A percentile compares a stretch with the other conserved stretches of the same genome.
These are phyloP conservation scores for Lipomyces spencermartinsiae DNA, from an alignment of 805 yeast species.

Conservation along the genomic window DNA sequence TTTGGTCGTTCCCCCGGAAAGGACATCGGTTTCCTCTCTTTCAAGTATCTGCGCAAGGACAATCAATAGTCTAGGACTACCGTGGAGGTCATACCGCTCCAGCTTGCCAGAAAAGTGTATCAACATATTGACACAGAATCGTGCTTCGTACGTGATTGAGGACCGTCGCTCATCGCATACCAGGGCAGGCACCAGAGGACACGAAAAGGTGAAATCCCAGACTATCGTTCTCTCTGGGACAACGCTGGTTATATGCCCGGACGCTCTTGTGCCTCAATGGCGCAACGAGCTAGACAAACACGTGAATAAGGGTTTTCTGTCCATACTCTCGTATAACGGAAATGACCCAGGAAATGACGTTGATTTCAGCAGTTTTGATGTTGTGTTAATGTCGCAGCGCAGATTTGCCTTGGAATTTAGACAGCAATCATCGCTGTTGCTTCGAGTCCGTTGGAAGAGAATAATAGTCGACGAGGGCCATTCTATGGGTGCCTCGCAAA, in stretches of 20 bases:
- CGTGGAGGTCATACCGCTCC: constrained; percentile 60
- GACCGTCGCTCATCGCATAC: constrained; percentile 25
- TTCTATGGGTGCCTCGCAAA: constrained; percentile 59
- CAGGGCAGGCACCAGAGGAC: constrained; percentile 15
- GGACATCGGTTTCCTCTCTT: constrained; percentile 43
- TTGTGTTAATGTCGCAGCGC: constrained; percentile 58
- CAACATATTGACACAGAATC: constrained; percentile 47
- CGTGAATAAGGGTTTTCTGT: constrained; percentile 50
- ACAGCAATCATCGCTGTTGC: constrained; percentile 48
- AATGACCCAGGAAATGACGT: constrained; percentile 38
- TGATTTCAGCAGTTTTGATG: constrained; percentile 55
- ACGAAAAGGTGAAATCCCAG: constrained; percentile 39
- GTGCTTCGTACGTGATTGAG: constrained; percentile 55
- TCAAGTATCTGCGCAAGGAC: constrained; percentile 52
- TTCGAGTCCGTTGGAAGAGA: constrained; percentile 66
- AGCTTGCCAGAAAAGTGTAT: constrained; percentile 56
- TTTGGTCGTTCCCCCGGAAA: constrained; percentile 31
- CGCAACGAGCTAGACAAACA: constrained; percentile 63
- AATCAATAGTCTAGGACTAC: constrained; percentile 57
- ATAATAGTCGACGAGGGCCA: constrained; percentile 80
- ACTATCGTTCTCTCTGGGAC: constrained; percentile 56
- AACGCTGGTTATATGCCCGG: constrained; percentile 69
- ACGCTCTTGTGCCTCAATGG: constrained; percentile 73
- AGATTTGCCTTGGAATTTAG: constrained; percentile 52
- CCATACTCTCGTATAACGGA: constrained; percentile 40